Evolutionary conservation across 2,329 filamentous ascomycete genomes (phyloP).

Genomic region (Beauveria bassiana): DNA sequence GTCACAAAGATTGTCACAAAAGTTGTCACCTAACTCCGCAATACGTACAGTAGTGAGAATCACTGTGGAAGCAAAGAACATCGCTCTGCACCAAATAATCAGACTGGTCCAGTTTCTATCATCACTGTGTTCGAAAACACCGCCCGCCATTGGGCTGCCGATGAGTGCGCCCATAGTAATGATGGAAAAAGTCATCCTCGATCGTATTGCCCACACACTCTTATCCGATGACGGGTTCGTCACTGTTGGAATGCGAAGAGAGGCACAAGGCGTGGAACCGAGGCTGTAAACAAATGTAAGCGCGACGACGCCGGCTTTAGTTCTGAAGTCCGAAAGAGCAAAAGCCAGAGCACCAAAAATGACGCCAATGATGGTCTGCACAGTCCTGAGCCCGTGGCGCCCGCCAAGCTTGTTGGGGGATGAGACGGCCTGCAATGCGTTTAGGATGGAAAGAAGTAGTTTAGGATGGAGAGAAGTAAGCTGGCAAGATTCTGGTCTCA

Average conservation of each 20-base stretch:
- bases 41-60: neutral
- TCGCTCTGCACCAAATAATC: constrained; percentile 1
- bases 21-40: neutral
- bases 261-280: constrained; percentile 14
- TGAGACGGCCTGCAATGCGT: constrained; percentile 15
- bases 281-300: constrained; percentile 13
- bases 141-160: constrained; percentile 14
- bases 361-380: constrained; percentile 12
- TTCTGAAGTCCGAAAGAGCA: constrained; percentile 5
- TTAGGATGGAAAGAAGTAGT: constrained; percentile 15
- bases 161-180: constrained; percentile 12
- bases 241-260: constrained; percentile 13
- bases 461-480: constrained; percentile 15
- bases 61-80: neutral
- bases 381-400: constrained; percentile 12
- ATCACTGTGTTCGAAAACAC: neutral
- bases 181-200: constrained; percentile 15
- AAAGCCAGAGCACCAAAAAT: constrained; percentile 11
- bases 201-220: constrained; percentile 11
- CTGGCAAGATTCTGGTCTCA: constrained; percentile 6
- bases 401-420: constrained; percentile 14
- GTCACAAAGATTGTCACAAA: neutral
- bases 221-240: constrained; percentile 11
- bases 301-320: constrained; percentile 11
- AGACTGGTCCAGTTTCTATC: neutral